Conservation (phyloP, 768 basidiomycete species). For the Tulasnella sp. region DNA sequence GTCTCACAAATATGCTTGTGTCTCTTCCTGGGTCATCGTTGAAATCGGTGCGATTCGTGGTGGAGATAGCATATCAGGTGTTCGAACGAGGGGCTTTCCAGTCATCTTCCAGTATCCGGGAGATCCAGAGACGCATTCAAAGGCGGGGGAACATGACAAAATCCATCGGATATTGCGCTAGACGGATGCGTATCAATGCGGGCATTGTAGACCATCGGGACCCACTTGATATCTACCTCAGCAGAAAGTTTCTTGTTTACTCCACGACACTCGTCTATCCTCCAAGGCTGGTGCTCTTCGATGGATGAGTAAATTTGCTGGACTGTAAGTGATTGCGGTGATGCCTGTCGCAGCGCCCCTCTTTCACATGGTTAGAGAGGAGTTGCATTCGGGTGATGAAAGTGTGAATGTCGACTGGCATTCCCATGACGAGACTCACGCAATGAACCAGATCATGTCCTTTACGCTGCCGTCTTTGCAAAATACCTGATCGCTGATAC, state of each 20-base stretch:
- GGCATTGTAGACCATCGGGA: too few species aligned
- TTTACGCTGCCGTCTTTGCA: constrained; percentile 69
- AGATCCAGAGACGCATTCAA: too few species aligned
- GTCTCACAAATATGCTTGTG: too few species aligned
- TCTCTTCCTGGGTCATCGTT: too few species aligned
- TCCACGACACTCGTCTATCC: not conserved
- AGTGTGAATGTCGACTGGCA: not conserved
- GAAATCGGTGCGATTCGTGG: too few species aligned
- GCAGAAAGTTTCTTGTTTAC: not conserved
- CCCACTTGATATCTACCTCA: not conserved
- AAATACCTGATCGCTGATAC: constrained; percentile 69
- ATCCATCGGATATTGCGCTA: too few species aligned
- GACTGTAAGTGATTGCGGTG: not conserved
- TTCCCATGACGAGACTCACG: not conserved
- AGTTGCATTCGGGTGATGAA: not conserved
- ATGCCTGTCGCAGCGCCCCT: not conserved
- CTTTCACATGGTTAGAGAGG: not conserved
- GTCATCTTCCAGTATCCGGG: too few species aligned
- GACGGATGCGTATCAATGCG: too few species aligned
- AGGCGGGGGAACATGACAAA: too few species aligned
- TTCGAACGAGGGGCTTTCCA: too few species aligned
- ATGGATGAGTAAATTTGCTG: not conserved
- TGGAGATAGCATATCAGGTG: too few species aligned
- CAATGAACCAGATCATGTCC: not conserved
- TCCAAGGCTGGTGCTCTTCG: not conserved